phyloP scores from a whole-genome alignment of 331 rosid genomes.

The Arachis monticola region DNA sequence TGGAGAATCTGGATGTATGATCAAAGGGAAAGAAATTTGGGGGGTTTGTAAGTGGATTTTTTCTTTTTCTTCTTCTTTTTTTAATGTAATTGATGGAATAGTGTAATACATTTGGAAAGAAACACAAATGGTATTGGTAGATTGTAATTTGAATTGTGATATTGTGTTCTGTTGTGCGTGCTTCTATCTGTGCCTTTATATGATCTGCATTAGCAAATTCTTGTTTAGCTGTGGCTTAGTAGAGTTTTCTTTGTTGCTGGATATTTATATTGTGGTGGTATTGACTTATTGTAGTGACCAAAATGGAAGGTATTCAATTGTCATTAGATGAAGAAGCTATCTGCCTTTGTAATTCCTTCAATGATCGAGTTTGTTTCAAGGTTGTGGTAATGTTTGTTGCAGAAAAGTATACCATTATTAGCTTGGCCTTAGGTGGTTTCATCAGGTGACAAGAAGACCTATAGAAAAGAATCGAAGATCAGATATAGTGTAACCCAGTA shows the following conservation, averaged over 20 bases:
- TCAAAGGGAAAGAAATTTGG: background rate
- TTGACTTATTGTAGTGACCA: constrained; percentile 18
- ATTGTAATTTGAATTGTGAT: constrained; percentile 34
- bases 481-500: too few relatives aligned
- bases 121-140: constrained; percentile 26
- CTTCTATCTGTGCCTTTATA: constrained; percentile 15
- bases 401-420: too few relatives aligned
- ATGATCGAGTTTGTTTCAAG: background rate
- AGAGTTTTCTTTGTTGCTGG: background rate
- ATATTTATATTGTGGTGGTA: background rate
- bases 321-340: background rate
- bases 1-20: constrained; percentile 86
- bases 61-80: constrained; percentile 1
- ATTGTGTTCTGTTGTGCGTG: constrained; percentile 11
- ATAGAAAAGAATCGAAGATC: background rate
- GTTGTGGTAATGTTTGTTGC: background rate
- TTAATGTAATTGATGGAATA: constrained; percentile 17
- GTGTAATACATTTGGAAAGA: constrained; percentile 29
- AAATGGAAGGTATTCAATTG: background rate
- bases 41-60: constrained; percentile 43
- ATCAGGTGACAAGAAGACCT: background rate
- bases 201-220: constrained; percentile 17
- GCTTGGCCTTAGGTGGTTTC: background rate
- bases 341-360: background rate
- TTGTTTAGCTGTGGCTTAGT: constrained; percentile 18